Evolutionary conservation across 169 alveolate species (phyloP).

Genomic region (Plasmodium reichenowi): DNA sequence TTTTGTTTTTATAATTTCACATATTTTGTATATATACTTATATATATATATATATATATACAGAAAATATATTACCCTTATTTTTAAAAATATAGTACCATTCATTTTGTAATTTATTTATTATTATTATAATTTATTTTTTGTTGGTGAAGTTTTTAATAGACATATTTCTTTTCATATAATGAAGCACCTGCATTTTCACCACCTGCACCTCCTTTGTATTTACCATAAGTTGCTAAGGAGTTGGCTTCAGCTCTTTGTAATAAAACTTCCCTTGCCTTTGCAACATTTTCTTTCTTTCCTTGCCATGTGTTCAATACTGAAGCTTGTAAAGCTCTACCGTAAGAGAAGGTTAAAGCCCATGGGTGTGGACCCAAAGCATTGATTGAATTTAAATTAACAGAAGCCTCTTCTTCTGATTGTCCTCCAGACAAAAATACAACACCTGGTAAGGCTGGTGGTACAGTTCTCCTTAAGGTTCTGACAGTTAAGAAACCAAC

Average conservation of each 20-base stretch:
- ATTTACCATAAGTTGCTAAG: constrained; percentile 90
- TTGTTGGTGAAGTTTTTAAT: constrained; percentile 20
- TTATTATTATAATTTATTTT: neutral
- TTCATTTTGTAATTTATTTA: neutral
- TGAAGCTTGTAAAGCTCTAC: constrained; percentile 98
- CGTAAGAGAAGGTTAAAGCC: constrained; percentile 98
- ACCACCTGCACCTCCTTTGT: constrained; percentile 84
- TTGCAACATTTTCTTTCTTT: constrained; percentile 93
- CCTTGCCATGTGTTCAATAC: constrained; percentile 98
- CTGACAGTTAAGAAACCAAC: constrained; percentile 96
- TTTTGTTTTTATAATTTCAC: neutral
- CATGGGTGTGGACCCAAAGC: constrained; percentile 93
- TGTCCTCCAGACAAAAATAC: constrained; percentile 99
- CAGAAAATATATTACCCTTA: neutral
- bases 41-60: too few relatives aligned
- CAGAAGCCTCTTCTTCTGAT: constrained; percentile 98
- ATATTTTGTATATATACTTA: neutral
- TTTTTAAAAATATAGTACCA: too few relatives aligned
- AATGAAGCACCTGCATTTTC: constrained; percentile 81
- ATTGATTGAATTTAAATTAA: constrained; percentile 96
- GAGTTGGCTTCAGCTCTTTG: constrained; percentile 97
- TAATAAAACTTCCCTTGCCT: constrained; percentile 96
- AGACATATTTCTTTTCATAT: constrained; percentile 84
- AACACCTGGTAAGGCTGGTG: constrained; percentile 97
- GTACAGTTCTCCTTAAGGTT: constrained; percentile 95